These are phyloP conservation scores for Cnidoscolus chayamansa DNA, from an alignment of 441 rosid species.

Conservation along the genomic window DNA sequence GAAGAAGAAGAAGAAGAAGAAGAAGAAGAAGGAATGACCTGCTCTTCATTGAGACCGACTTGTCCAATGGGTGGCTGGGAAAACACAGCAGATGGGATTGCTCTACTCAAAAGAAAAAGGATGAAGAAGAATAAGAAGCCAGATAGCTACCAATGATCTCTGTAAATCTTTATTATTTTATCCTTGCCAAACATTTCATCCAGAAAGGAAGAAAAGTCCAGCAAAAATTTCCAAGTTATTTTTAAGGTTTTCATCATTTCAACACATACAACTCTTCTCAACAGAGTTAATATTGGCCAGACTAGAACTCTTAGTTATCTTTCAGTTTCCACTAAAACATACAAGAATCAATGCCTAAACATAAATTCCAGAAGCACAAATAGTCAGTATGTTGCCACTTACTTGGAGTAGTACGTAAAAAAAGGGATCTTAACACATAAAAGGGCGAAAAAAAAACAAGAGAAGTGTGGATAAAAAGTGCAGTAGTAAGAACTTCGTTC, in stretches of 20 bases:
- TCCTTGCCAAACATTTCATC: background rate
- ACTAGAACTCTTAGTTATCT: background rate
- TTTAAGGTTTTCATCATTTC: background rate
- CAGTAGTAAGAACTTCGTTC: background rate
- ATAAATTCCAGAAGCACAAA: background rate
- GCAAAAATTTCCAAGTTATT: background rate
- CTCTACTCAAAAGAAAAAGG: conserved; percentile 36
- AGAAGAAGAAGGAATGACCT: conserved; percentile 41
- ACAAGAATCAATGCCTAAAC: background rate
- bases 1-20: conserved; percentile 6
- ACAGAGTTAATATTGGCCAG: background rate
- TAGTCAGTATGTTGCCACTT: background rate
- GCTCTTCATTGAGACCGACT: conserved; percentile 85
- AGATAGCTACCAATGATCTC: conserved; percentile 7
- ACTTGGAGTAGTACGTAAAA: too few species aligned
- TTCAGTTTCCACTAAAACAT: background rate
- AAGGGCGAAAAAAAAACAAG: background rate
- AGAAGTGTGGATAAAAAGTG: background rate
- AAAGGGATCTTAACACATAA: background rate
- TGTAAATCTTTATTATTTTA: conserved; percentile 8
- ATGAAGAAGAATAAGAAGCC: conserved; percentile 10
- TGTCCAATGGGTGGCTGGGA: conserved; percentile 94
- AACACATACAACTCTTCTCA: background rate
- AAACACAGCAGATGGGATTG: conserved; percentile 85
- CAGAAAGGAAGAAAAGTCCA: background rate